Percentiles rank a stretch among this genome's conserved stretches.
Conservation (phyloP, 345 rosid species). For the Eucalyptus curtisii region DNA sequence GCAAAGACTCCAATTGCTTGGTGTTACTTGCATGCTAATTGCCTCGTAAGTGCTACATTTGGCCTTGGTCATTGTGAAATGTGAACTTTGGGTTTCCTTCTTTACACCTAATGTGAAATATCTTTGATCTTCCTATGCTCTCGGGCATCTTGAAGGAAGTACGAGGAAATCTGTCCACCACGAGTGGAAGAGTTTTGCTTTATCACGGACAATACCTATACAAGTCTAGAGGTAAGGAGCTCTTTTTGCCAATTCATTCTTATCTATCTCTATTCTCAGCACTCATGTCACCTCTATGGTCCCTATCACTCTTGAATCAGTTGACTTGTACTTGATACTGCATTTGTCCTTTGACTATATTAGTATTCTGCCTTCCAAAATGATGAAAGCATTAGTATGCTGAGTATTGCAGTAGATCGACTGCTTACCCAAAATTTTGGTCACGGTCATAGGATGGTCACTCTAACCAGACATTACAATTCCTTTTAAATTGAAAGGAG, state of each 20-base stretch:
- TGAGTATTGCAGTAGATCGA: not conserved
- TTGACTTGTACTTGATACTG: not conserved
- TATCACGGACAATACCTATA: constrained; percentile 88
- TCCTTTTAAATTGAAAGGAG: not conserved
- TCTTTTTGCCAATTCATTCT: not conserved
- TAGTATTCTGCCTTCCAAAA: not conserved
- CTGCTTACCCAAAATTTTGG: not conserved
- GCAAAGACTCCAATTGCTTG: constrained; percentile 87
- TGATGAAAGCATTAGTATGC: not conserved
- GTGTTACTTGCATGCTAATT: constrained; percentile 92
- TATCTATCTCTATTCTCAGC: not conserved
- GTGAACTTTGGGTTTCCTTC: not conserved
- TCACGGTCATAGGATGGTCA: not conserved
- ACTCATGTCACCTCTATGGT: not conserved
- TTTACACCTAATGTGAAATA: not conserved
- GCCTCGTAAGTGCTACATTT: constrained; percentile 68
- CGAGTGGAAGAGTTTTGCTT: constrained; percentile 83
- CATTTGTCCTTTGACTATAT: not conserved
- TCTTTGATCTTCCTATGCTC: not conserved
- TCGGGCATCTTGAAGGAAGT: constrained; percentile 43
- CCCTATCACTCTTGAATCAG: not conserved
- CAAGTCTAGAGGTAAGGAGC: constrained; percentile 52
- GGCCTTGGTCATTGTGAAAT: not conserved
- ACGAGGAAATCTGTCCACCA: constrained; percentile 88
- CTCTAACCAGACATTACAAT: not conserved